Evolutionary conservation across 306 rosid species (phyloP).

Genomic region (Cicer yamashitae): DNA sequence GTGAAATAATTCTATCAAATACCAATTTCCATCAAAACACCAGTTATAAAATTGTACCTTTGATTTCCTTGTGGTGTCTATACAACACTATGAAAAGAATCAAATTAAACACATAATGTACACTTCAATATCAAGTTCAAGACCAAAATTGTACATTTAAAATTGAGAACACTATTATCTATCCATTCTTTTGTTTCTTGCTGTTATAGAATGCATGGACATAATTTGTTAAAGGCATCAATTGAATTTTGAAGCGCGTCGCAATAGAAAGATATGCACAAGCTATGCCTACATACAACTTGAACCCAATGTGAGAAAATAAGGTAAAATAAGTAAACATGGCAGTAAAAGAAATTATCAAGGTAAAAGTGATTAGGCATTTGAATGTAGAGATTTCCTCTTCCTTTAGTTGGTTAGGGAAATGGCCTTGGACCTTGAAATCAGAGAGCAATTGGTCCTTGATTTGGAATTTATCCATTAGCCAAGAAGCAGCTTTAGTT

Average conservation of each 20-base stretch:
- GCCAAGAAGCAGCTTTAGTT: conserved; percentile 68
- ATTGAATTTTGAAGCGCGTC: conserved; percentile 60
- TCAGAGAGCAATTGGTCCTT: conserved; percentile 63
- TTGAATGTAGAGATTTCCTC: conserved; percentile 61
- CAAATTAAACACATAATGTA: conserved; percentile 29
- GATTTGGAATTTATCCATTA: conserved; percentile 61
- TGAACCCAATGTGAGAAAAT: conserved; percentile 74
- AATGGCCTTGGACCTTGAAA: conserved; percentile 69
- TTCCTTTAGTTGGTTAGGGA: conserved; percentile 62
- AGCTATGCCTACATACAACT: conserved; percentile 70
- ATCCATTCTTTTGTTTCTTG: conserved; percentile 52
- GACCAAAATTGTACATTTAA: conserved; percentile 39
- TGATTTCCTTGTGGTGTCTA: conserved; percentile 1
- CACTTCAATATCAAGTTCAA: conserved; percentile 40
- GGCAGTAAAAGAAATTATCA: conserved; percentile 61
- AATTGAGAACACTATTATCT: conserved; percentile 37
- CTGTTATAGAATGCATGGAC: conserved; percentile 53
- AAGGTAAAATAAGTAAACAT: conserved; percentile 65
- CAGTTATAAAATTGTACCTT: conserved; percentile 6
- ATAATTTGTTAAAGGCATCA: conserved; percentile 57
- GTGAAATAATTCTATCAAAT: conserved; percentile 20
- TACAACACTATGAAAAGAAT: conserved; percentile 8
- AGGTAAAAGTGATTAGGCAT: conserved; percentile 57
- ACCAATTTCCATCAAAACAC: conserved; percentile 27
- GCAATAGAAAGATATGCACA: conserved; percentile 82